Percentiles rank a stretch among this genome's conserved stretches.
Conservation (phyloP, 2,329 filamentous ascomycete genomes). For the Fusarium begoniae region DNA sequence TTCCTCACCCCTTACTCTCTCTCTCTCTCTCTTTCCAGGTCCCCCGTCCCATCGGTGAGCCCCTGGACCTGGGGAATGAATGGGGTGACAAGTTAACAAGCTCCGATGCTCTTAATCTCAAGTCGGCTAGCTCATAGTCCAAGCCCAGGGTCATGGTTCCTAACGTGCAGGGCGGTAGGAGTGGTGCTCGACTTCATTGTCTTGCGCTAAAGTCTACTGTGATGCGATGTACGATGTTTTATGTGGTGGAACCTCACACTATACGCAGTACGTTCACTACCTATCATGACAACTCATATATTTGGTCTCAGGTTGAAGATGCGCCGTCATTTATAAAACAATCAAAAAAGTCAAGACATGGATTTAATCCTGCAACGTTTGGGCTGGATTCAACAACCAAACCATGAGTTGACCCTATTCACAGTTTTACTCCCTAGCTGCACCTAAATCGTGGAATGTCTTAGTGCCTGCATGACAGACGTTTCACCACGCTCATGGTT, state of each 20-base stretch:
- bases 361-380: neutral
- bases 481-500: slow-evolving; percentile 29
- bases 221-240: neutral
- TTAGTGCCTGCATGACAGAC: slow-evolving; percentile 7
- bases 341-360: slow-evolving; percentile 8
- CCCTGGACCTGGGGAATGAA: slow-evolving; percentile 31
- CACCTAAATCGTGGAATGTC: neutral
- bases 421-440: neutral
- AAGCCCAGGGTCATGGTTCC: slow-evolving; percentile 24
- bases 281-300: slow-evolving; percentile 16
- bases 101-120: slow-evolving; percentile 31
- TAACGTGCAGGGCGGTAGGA: slow-evolving; percentile 1
- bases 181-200: slow-evolving; percentile 1
- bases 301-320: slow-evolving; percentile 10
- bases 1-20: slow-evolving; percentile 14
- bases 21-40: slow-evolving; percentile 7
- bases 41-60: slow-evolving; percentile 13
- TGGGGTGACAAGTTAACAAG: slow-evolving; percentile 32
- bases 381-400: neutral
- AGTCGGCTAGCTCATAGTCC: slow-evolving; percentile 17
- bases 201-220: slow-evolving; percentile 23
- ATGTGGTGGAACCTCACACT: neutral
- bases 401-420: neutral
- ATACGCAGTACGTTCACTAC: neutral
- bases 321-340: neutral